Conservation (phyloP, 371 early-diverging fungal genomes). For the Amoeboaphelidium occidentale region DNA sequence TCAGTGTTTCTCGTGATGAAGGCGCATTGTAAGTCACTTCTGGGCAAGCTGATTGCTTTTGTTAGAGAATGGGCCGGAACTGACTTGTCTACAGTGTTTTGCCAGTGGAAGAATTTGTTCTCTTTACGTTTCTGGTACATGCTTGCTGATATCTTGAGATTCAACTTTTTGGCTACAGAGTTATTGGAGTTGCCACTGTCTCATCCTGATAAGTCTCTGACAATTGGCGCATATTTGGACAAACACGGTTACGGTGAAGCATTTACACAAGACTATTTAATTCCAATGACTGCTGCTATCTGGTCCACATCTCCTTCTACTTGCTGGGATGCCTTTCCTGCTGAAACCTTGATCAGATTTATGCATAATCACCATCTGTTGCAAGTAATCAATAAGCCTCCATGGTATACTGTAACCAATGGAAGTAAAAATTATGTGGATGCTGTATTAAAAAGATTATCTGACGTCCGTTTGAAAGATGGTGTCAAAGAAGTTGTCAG, state of each 20-base stretch:
- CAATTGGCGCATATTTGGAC: constrained; percentile 21
- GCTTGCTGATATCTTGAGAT: constrained; percentile 22
- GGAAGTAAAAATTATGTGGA: constrained; percentile 13
- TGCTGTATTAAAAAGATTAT: constrained; percentile 4
- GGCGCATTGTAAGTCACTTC: constrained; percentile 7
- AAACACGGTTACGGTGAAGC: constrained; percentile 17
- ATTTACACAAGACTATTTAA: constrained; percentile 25
- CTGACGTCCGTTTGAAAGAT: constrained; percentile 13
- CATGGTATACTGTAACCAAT: constrained; percentile 25
- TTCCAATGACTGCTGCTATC: constrained; percentile 31
- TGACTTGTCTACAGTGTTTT: constrained; percentile 21
- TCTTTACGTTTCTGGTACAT: constrained; percentile 18
- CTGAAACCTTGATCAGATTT: constrained; percentile 25
- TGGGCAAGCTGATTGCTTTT: constrained; percentile 6
- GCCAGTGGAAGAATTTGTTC: constrained; percentile 19
- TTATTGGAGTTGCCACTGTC: constrained; percentile 13
- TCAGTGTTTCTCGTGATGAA: constrained; percentile 24
- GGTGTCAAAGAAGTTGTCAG: constrained; percentile 9
- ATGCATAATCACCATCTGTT: constrained; percentile 31
- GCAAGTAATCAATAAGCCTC: constrained; percentile 18
- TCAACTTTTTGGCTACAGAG: constrained; percentile 20
- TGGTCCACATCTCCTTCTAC: constrained; percentile 31
- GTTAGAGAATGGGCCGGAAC: constrained; percentile 35
- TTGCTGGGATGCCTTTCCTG: constrained; percentile 24
- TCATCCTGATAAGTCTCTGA: constrained; percentile 4